phyloP scores from a whole-genome alignment of 176 grass and related monocot species.

The Coix lacrymajobi region DNA sequence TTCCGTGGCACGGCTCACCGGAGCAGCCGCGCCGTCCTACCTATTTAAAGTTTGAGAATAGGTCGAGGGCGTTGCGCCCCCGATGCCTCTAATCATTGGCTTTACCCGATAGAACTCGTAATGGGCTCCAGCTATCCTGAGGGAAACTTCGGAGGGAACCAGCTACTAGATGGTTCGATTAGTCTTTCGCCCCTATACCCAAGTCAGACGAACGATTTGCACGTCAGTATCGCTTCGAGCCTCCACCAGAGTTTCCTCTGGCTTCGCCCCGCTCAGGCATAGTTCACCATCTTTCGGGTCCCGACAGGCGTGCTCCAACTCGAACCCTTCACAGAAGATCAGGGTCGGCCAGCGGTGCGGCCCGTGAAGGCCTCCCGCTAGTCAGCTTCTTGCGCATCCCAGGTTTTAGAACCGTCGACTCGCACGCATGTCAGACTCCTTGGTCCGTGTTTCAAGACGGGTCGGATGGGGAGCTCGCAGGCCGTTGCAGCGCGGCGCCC shows the following conservation, averaged over 20 bases:
- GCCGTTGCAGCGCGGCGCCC: not conserved
- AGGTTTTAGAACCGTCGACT: not conserved
- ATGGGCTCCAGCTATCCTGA: slow-evolving; percentile 59
- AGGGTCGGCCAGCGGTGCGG: slow-evolving; percentile 47
- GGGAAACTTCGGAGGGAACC: slow-evolving; percentile 35
- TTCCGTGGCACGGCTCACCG: slow-evolving; percentile 46
- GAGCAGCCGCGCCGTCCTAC: slow-evolving; percentile 52
- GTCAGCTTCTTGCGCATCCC: slow-evolving; percentile 15
- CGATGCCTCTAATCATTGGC: slow-evolving; percentile 67
- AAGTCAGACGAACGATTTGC: slow-evolving; percentile 11
- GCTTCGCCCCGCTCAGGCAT: slow-evolving; percentile 57
- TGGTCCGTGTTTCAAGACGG: slow-evolving; percentile 79
- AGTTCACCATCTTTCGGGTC: slow-evolving; percentile 58
- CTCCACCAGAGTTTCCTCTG: slow-evolving; percentile 68
- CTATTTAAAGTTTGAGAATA: slow-evolving; percentile 94
- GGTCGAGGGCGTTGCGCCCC: slow-evolving; percentile 64
- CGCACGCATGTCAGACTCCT: slow-evolving; percentile 41
- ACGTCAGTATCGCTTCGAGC: slow-evolving; percentile 52
- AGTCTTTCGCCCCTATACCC: slow-evolving; percentile 31
- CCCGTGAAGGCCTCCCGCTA: slow-evolving; percentile 14
- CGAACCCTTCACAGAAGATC: slow-evolving; percentile 75
- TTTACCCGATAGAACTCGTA: slow-evolving; percentile 56
- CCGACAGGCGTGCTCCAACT: slow-evolving; percentile 69
- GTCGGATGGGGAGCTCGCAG: slow-evolving; percentile 46
- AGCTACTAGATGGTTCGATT: slow-evolving; percentile 47